Percentiles rank a stretch among this genome's conserved stretches.
Conservation (phyloP, 1,284 basidiomycete species). For the Vanrija humicola region DNA sequence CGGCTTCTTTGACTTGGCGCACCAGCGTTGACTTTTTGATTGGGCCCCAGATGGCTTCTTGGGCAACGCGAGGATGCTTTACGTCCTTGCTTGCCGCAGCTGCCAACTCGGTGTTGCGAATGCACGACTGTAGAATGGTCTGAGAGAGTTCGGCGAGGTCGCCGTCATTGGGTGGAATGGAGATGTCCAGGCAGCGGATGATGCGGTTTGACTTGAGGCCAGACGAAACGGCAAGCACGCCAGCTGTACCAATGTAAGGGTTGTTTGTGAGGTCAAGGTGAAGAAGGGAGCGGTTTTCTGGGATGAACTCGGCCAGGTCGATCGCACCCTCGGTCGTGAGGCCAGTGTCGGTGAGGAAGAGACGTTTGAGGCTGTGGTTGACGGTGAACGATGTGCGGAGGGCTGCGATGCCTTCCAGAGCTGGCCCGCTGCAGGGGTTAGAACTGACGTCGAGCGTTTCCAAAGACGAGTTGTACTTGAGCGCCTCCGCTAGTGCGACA, state of each 20-base stretch:
- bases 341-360: constrained; percentile 82
- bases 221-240: constrained; percentile 84
- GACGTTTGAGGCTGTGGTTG: constrained; percentile 83
- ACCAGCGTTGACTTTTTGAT: constrained; percentile 52
- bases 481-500: constrained; percentile 76
- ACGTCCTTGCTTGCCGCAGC: constrained; percentile 32
- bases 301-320: constrained; percentile 91
- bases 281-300: constrained; percentile 77
- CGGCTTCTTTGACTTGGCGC: constrained; percentile 46
- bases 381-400: constrained; percentile 87
- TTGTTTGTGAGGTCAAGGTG: constrained; percentile 85
- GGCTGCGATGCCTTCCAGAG: constrained; percentile 80
- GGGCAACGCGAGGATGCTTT: constrained; percentile 12
- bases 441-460: constrained; percentile 90
- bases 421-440: constrained; percentile 88
- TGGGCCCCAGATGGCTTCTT: constrained; percentile 50
- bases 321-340: constrained; percentile 85
- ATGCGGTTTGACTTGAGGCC: constrained; percentile 76
- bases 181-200: constrained; percentile 88
- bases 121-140: constrained; percentile 60
- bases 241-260: constrained; percentile 71
- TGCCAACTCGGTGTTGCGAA: constrained; percentile 75
- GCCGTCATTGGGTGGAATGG: constrained; percentile 83
- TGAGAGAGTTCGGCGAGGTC: constrained; percentile 64
- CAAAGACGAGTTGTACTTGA: constrained; percentile 94